A percentile compares a stretch with the other conserved stretches of the same genome.
These are phyloP conservation scores for Hyaloscypha hepaticicola DNA, from an alignment of 495 filamentous ascomycete genomes.

Conservation along the genomic window DNA sequence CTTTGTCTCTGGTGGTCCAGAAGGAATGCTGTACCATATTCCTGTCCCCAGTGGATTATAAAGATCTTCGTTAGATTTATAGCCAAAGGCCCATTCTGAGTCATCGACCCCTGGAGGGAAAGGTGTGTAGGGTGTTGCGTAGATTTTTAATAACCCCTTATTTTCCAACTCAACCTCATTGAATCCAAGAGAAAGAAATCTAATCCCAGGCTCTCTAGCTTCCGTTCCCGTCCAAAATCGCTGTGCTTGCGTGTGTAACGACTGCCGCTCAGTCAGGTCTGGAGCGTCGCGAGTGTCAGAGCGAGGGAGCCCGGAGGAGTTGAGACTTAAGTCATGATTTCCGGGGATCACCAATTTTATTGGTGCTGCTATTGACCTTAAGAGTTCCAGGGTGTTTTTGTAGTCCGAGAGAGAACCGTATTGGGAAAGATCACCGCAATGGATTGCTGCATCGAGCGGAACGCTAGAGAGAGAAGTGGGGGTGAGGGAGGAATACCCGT, in stretches of 20 bases:
- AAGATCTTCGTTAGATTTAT: background rate
- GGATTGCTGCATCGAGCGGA: constrained; percentile 59
- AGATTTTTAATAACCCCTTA: background rate
- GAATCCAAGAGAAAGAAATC: background rate
- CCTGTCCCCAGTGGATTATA: constrained; percentile 3
- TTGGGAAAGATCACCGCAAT: constrained; percentile 73
- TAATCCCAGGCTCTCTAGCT: background rate
- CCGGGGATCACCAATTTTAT: constrained; percentile 78
- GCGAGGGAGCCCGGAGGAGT: constrained; percentile 39
- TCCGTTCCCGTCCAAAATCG: constrained; percentile 40
- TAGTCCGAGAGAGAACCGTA: constrained; percentile 58
- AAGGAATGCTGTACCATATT: background rate
- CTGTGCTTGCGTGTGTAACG: constrained; percentile 29
- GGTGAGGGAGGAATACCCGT: constrained; percentile 29
- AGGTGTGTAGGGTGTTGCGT: constrained; percentile 2
- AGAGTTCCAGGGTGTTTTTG: constrained; percentile 48
- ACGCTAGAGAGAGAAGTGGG: constrained; percentile 37
- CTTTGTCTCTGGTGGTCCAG: background rate
- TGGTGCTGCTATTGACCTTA: constrained; percentile 55
- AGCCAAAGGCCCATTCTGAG: constrained; percentile 11
- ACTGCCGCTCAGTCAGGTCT: background rate
- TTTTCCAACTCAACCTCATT: background rate
- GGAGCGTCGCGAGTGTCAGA: no score
- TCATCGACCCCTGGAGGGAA: background rate
- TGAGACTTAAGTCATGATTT: constrained; percentile 75